Conservation (phyloP, 2,329 filamentous ascomycete genomes). For the Colletotrichum zoysiae region DNA sequence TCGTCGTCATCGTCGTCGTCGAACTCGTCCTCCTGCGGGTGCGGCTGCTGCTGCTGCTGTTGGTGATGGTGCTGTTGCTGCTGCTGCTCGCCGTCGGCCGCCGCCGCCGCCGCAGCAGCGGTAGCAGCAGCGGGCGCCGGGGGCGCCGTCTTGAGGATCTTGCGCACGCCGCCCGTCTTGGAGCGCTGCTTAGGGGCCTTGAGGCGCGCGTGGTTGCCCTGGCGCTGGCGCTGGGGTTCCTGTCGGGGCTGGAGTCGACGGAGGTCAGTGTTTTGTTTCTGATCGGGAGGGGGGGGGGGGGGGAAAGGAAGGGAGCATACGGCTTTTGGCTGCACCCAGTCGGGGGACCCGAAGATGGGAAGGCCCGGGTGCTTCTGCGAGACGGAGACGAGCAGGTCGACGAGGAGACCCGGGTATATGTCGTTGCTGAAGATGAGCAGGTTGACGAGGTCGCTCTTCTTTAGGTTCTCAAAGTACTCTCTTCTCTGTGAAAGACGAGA, state of each 20-base stretch:
- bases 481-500: slow-evolving; percentile 47
- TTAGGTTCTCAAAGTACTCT: slow-evolving; percentile 55
- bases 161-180: slow-evolving; percentile 51
- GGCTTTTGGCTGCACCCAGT: slow-evolving; percentile 51
- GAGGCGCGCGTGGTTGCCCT: not conserved
- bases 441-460: slow-evolving; percentile 55
- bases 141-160: slow-evolving; percentile 49
- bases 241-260: not conserved
- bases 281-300: too few species aligned
- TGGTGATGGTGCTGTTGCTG: not conserved
- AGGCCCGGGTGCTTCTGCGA: slow-evolving; percentile 58
- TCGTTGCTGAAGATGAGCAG: slow-evolving; percentile 57
- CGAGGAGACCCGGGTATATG: slow-evolving; percentile 56
- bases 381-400: slow-evolving; percentile 57
- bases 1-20: slow-evolving; percentile 40
- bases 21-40: not conserved
- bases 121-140: not conserved
- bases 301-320: not conserved
- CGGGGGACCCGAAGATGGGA: slow-evolving; percentile 57
- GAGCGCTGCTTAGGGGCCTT: slow-evolving; percentile 46
- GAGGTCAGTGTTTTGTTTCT: not conserved
- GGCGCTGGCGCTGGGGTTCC: slow-evolving; percentile 5
- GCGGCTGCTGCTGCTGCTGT: not conserved
- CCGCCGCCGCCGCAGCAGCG: not conserved
- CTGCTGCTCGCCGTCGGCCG: slow-evolving; percentile 38